A percentile compares a stretch with the other conserved stretches of the same genome.
Evolutionary conservation across 139 green algal genomes (phyloP).

Genomic region (Chlamydomonas sp.): DNA sequence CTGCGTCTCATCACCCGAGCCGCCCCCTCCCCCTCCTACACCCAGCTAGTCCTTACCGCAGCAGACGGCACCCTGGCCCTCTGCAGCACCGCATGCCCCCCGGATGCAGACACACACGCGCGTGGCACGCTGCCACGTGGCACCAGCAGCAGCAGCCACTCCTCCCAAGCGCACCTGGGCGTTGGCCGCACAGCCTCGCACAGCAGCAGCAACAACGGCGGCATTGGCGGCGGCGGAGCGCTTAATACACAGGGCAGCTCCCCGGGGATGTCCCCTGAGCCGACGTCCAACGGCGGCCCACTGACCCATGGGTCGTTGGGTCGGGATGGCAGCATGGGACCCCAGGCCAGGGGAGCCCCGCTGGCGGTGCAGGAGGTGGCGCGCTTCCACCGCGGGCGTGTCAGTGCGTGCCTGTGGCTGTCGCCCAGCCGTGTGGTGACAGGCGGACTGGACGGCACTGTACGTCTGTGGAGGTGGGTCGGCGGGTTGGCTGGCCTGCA

Average conservation of each 20-base stretch:
- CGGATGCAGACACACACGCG: background rate
- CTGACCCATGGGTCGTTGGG: background rate
- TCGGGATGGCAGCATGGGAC: background rate
- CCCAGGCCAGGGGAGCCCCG: background rate
- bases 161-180: background rate
- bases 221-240: background rate
- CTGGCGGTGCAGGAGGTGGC: constrained; percentile 12
- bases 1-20: constrained; percentile 10
- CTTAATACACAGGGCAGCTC: background rate
- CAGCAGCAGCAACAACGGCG: background rate
- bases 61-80: constrained; percentile 13
- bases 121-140: background rate
- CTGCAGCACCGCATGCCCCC: constrained; percentile 2
- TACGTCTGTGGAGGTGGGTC: constrained; percentile 32
- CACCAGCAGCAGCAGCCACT: too few species aligned
- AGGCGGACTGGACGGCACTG: constrained; percentile 12
- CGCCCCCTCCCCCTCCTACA: constrained; percentile 4
- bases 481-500: too few species aligned
- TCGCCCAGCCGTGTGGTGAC: constrained; percentile 1
- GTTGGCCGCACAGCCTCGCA: background rate
- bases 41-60: background rate
- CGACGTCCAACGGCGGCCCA: background rate
- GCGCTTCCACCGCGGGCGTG: constrained; percentile 31
- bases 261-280: background rate
- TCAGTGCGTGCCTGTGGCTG: background rate